Percentiles rank a stretch among this genome's conserved stretches.
Evolutionary conservation across 176 grass and related monocot species (phyloP).

Genomic region (Carex parvula): DNA sequence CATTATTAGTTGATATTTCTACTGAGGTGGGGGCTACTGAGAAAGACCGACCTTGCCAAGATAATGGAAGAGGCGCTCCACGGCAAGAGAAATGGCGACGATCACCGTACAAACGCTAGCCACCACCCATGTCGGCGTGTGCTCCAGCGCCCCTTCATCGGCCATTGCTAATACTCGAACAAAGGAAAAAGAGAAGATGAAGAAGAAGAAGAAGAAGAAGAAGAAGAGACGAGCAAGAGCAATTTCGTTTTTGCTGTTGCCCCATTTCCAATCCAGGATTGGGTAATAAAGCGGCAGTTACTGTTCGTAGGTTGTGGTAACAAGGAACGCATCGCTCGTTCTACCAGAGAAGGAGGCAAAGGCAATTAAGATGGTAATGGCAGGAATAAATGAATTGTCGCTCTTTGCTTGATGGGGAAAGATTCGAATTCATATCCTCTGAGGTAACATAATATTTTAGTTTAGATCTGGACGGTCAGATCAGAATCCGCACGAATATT

Average conservation of each 20-base stretch:
- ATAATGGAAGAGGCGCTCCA: constrained; percentile 68
- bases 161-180: neutral
- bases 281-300: neutral
- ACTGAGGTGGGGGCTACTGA: neutral
- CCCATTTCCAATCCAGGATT: neutral
- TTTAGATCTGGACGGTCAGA: no score
- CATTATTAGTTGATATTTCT: neutral
- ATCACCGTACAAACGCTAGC: constrained; percentile 61
- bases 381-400: neutral
- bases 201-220: no score
- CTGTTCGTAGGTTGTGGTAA: neutral
- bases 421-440: neutral
- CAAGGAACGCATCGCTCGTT: neutral
- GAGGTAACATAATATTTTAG: no score
- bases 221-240: neutral
- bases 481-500: no score
- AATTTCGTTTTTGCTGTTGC: neutral
- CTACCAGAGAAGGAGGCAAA: neutral
- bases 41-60: constrained; percentile 72
- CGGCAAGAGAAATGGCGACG: constrained; percentile 57
- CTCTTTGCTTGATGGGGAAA: neutral
- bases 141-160: constrained; percentile 27
- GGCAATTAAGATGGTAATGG: neutral
- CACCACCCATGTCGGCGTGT: constrained; percentile 78
- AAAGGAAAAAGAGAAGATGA: neutral